Base-by-base conservation (phyloP, 163 green algal genomes). In the Scenedesmus sp. region DNA sequence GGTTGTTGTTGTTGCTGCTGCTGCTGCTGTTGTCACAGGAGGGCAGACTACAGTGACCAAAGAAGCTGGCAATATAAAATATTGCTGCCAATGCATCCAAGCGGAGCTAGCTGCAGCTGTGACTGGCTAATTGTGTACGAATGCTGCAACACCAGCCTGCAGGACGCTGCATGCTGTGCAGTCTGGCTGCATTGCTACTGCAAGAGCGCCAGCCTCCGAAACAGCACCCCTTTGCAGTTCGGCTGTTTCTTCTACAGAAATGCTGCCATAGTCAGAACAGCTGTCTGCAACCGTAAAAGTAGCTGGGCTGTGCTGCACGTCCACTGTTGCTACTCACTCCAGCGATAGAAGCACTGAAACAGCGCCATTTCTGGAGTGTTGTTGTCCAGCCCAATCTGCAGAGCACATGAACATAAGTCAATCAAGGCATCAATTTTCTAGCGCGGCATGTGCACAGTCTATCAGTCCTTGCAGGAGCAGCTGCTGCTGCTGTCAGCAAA, bases 261-360 rank as follows among this genome's bases (percentile, higher is more conserved):
- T n/a, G n/a, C n/a, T n/a, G n/a, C n/a, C n/a, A n/a, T n/a, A n/a
- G n/a, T n/a, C n/a, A n/a, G n/a, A n/a, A n/a, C n/a, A n/a, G n/a
- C n/a, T n/a, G n/a, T n/a, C 65, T 76, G 30, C 65, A 40, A 30
- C 2, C 7, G 30, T 81, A 35, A 86, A n/a, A n/a, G n/a, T n/a
- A n/a, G n/a, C n/a, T 72, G 81, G 3, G 33, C 5, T 7, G 42
- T 83, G 78, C 49, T 86, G 30, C 80, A 46, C 20, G 35, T 13
- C 33, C 16, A 16, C 72, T 51, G 15, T 16, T 81, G 35, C 2
- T 72, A 78, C 95, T 91, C 86, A 96, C 95, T 89, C 85, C 87
- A 95, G 53, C 95, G 89, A 44, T 96, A 96, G 86, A 94, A 96
- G 89, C 94, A 96, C 51, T 96, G 93, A 35, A 96, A 94, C 2